Evolutionary conservation across 495 filamentous ascomycete species (phyloP), one percentile per base, ranked within the genome.

Genomic region (Arthonia radiata): DNA sequence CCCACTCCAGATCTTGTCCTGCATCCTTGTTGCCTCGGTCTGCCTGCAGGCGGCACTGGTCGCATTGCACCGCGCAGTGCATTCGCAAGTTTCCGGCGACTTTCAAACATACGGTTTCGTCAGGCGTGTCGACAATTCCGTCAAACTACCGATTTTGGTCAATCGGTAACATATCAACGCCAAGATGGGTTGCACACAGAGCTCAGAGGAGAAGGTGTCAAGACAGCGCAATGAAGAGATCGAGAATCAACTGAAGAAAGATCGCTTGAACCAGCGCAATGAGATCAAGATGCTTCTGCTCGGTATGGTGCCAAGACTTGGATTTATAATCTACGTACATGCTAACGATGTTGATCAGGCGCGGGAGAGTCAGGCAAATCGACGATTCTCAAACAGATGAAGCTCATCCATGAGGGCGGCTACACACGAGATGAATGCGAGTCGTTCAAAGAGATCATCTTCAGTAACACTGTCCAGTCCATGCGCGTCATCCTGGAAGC

Each of bases 341-440:
- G n/a, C n/a, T n/a, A n/a, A n/a, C n/a, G n/a, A n/a, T n/a, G n/a
- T n/a, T n/a, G n/a, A n/a, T n/a, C 43, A 94, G 86, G 86, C 60
- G 86, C 86, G 53, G 86, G 86, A 65, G 86, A 97, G 67, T 94
- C 86, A 41, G 86, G 86, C 52, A 97, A 97, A 59, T 94, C 89
- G 27, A 97, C 86, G 8, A 93, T 97, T 43, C 61, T 97, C 31
- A 97, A 97, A 58, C 86, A 97, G 67, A 97, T 97, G 86, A 93
- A 91, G 51, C 91, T 93, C 54, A 91, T 91, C 64, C 90, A 79
- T 61, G 91, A 93, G 53, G 89, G 79, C 13, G 79, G 86, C 15
- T 46, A 34, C 10, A 77, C 74, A 24, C 70, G 81, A 37, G 72
- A 67, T 36, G 86, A 97, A 47, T 73, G 83, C 37, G 67, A 82